Evolutionary conservation across 2,329 filamentous ascomycete genomes (phyloP), one percentile per base, ranked within the genome.

Genomic region (Aspergillus puulaauensis): DNA sequence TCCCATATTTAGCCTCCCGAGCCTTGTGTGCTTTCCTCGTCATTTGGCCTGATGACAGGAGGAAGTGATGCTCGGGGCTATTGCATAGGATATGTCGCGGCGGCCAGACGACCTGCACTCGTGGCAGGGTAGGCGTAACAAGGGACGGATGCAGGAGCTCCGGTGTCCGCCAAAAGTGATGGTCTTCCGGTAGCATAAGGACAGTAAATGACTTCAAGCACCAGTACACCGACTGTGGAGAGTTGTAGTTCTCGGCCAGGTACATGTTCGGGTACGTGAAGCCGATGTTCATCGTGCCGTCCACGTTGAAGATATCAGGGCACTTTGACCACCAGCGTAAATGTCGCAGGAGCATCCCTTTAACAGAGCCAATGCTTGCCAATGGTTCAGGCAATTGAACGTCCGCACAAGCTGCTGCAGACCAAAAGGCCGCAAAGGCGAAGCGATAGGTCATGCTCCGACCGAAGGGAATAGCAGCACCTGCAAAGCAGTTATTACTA

Each of bases 191-290:
- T 0, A 84, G 56, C 0, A 70, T 72, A 0, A 82, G 66, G 0
- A 73, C 75, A 1, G 82, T 68, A 3, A 84, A 75, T 0, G 78
- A 77, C 56, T 84, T 84, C 21, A 84, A 67, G 7, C 75, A 78
- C 82, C 82, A 84, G 62, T 84, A 85, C 0, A 77, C 73, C 0
- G 81, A 84, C 58, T 84, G 82, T 0, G 82, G 81, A 2, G 82
- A 84, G 63, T 84, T 84, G 66, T 85, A 84, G 60, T 83, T 79
- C 64, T 85, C 82, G 37, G 73, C 72, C 75, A 84, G 76, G 62
- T 79, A 84, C 78, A 83, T 82, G 60, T 84, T 84, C 9, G 75
- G 74, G 39, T 76, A 78, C 1, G 71, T 64, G 51, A 74, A 79
- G 11, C 75, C 81, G 37, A 83, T 81, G 2, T 76, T 82, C 17